These are phyloP conservation scores for Phylloporus rhodoxanthus DNA, from an alignment of 768 basidiomycete species.

Conservation along the genomic window DNA sequence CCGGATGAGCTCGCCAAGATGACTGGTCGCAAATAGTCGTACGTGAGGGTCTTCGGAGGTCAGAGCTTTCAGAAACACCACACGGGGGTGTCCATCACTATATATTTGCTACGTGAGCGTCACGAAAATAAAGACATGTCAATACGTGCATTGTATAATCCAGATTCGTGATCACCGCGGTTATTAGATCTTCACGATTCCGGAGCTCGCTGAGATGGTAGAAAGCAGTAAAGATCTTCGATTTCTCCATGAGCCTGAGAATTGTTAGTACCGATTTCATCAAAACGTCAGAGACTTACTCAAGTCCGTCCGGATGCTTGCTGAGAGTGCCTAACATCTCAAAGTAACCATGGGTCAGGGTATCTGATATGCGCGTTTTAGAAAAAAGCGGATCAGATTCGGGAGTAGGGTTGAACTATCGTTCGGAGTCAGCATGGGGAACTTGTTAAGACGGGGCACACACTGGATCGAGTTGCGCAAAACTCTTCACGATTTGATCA, in stretches of 20 bases:
- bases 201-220: slow-evolving; percentile 91
- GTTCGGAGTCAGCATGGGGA: background rate
- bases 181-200: slow-evolving; percentile 88
- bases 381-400: slow-evolving; percentile 82
- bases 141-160: slow-evolving; percentile 79
- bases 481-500: slow-evolving; percentile 75
- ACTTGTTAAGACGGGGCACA: slow-evolving; percentile 18
- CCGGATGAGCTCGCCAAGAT: slow-evolving; percentile 77
- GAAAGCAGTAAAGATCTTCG: slow-evolving; percentile 91
- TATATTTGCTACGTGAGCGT: slow-evolving; percentile 2
- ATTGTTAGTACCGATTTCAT: slow-evolving; percentile 1
- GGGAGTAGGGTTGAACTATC: slow-evolving; percentile 64
- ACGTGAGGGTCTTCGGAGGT: slow-evolving; percentile 92
- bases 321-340: slow-evolving; percentile 93
- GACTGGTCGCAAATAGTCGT: slow-evolving; percentile 81
- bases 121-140: background rate
- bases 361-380: slow-evolving; percentile 71
- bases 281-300: slow-evolving; percentile 45
- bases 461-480: slow-evolving; percentile 91
- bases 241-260: slow-evolving; percentile 77
- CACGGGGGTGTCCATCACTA: slow-evolving; percentile 92
- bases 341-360: slow-evolving; percentile 86
- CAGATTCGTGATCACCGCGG: slow-evolving; percentile 82
- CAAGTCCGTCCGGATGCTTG: slow-evolving; percentile 82
- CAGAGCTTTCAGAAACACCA: slow-evolving; percentile 88